phyloP scores from a whole-genome alignment of 257 asterid species.

The Pogostemon cablin region DNA sequence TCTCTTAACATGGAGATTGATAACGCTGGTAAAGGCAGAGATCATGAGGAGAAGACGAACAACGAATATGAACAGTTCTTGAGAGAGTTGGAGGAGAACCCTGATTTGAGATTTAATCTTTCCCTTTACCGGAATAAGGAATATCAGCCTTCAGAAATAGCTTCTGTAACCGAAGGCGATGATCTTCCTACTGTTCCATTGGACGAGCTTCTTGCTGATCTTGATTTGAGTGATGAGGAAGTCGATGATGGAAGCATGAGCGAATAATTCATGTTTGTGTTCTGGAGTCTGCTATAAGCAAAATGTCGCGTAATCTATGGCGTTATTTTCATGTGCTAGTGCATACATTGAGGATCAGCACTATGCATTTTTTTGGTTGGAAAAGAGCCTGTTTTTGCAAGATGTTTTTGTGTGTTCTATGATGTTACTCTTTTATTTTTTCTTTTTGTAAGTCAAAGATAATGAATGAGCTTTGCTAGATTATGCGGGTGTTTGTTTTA shows the following conservation, averaged over 20 bases:
- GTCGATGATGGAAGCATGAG: conserved; percentile 34
- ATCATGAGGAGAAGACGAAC: conserved; percentile 46
- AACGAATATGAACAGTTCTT: conserved; percentile 56
- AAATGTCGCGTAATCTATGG: too few relatives aligned
- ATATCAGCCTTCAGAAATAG: conserved; percentile 58
- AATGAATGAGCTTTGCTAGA: neutral
- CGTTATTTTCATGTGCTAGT: too few relatives aligned
- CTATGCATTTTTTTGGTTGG: too few relatives aligned
- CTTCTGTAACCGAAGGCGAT: conserved; percentile 45
- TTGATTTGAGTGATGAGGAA: conserved; percentile 38
- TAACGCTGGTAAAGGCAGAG: conserved; percentile 37
- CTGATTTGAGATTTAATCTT: conserved; percentile 47
- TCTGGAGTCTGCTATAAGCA: neutral
- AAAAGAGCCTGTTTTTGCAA: neutral
- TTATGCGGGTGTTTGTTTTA: neutral
- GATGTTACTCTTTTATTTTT: neutral
- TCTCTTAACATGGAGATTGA: conserved; percentile 56
- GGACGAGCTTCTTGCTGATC: conserved; percentile 50
- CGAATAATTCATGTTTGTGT: conserved; percentile 29
- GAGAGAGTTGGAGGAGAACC: conserved; percentile 61
- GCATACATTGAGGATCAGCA: too few relatives aligned
- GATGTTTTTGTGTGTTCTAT: neutral
- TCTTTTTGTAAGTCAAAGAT: neutral
- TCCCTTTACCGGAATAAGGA: conserved; percentile 51
- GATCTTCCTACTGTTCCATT: conserved; percentile 44